A percentile compares a stretch with the other conserved stretches of the same genome.
Evolutionary conservation across 1,284 basidiomycete genomes (phyloP).

Genomic region (Thecaphora frezii): DNA sequence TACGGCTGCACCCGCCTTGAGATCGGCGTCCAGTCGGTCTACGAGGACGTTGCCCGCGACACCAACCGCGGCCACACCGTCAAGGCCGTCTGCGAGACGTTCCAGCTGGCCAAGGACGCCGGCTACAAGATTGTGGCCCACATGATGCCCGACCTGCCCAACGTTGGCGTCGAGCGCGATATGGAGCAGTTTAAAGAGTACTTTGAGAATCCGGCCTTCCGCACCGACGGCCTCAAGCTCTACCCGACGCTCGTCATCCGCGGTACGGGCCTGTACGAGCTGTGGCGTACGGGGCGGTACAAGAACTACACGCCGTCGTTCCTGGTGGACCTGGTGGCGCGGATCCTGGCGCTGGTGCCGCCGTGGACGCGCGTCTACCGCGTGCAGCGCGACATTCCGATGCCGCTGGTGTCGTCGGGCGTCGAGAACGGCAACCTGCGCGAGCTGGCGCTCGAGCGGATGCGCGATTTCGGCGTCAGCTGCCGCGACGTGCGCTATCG

Average conservation of each 20-base stretch:
- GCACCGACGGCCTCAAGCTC: constrained; percentile 95
- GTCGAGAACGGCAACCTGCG: constrained; percentile 98
- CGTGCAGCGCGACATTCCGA: constrained; percentile 64
- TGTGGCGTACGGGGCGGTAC: constrained; percentile 94
- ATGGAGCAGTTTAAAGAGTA: constrained; percentile 97
- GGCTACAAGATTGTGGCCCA: constrained; percentile 88
- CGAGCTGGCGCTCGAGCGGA: constrained; percentile 90
- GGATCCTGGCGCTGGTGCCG: constrained; percentile 93
- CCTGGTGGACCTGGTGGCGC: constrained; percentile 91
- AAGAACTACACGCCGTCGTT: constrained; percentile 99
- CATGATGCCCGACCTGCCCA: constrained; percentile 71
- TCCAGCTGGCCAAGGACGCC: constrained; percentile 97
- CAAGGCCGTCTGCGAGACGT: constrained; percentile 92
- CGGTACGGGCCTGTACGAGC: constrained; percentile 93
- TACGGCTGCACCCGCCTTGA: constrained; percentile 98
- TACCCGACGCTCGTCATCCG: constrained; percentile 98
- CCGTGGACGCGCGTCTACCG: constrained; percentile 99
- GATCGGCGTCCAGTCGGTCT: constrained; percentile 97
- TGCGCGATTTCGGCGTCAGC: constrained; percentile 98
- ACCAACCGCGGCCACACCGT: constrained; percentile 96
- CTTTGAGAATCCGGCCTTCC: constrained; percentile 96
- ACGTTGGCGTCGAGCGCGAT: constrained; percentile 94
- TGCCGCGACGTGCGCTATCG: constrained; percentile 96
- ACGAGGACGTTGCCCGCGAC: constrained; percentile 97
- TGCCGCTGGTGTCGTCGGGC: constrained; percentile 71